Evolutionary conservation across 495 filamentous ascomycete genomes (phyloP).

Genomic region (Melanomma pulvis-pyrius): DNA sequence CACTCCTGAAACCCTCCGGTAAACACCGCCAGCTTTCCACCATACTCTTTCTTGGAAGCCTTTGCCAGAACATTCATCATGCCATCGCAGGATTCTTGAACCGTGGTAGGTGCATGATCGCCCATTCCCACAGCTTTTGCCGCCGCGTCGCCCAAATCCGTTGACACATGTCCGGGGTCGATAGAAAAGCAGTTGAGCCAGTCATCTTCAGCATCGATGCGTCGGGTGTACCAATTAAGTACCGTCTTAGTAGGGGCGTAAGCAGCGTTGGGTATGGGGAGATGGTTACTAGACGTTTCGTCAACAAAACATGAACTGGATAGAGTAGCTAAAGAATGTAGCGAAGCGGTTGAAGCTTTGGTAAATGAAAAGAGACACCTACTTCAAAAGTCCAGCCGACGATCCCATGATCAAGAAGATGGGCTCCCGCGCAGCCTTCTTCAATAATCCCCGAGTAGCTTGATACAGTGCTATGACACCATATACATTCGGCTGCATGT

Average conservation of each 20-base stretch:
- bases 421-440: slow-evolving; percentile 8
- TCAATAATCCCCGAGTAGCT: slow-evolving; percentile 34
- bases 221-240: background rate
- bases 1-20: background rate
- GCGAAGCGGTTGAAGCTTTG: background rate
- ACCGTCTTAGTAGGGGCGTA: background rate
- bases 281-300: background rate
- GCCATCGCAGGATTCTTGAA: background rate
- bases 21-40: background rate
- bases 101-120: background rate
- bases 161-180: background rate
- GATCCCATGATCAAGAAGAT: slow-evolving; percentile 17
- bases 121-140: background rate
- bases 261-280: background rate
- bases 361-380: background rate
- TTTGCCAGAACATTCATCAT: background rate
- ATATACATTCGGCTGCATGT: slow-evolving; percentile 49
- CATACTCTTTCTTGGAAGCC: slow-evolving; percentile 5
- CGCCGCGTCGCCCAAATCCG: background rate
- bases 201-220: slow-evolving; percentile 6
- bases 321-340: background rate
- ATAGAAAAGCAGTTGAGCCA: slow-evolving; percentile 1
- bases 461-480: slow-evolving; percentile 48
- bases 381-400: background rate
- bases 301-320: background rate